Conservation (phyloP, 2,329 filamentous ascomycete genomes). For the Monilinia polystroma region DNA sequence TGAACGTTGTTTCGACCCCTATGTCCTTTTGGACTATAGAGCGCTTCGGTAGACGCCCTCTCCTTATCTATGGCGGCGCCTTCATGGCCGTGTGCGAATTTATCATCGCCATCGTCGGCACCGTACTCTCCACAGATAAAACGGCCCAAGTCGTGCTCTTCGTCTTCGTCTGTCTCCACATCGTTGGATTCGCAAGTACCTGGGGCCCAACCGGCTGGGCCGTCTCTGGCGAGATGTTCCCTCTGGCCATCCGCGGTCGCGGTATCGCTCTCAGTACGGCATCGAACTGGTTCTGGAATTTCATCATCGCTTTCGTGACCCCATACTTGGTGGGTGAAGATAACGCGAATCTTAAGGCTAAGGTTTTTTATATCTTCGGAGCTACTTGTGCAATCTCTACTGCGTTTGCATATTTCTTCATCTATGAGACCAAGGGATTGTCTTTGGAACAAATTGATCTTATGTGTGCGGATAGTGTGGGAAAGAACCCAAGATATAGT, state of each 20-base stretch:
- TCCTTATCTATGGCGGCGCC: constrained; percentile 74
- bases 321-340: constrained; percentile 63
- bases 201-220: constrained; percentile 72
- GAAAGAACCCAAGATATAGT: not conserved
- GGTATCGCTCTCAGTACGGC: constrained; percentile 83
- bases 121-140: constrained; percentile 64
- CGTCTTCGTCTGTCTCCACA: constrained; percentile 75
- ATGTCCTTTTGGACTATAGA: constrained; percentile 83
- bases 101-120: constrained; percentile 67
- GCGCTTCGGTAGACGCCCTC: constrained; percentile 72
- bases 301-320: constrained; percentile 65
- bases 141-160: constrained; percentile 28
- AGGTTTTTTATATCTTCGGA: constrained; percentile 56
- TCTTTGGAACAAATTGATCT: constrained; percentile 70
- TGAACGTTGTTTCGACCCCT: constrained; percentile 83
- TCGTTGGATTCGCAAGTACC: constrained; percentile 82
- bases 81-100: constrained; percentile 88
- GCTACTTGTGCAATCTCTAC: constrained; percentile 53
- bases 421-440: constrained; percentile 69
- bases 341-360: constrained; percentile 38
- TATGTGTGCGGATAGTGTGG: constrained; percentile 44
- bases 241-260: constrained; percentile 69
- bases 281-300: constrained; percentile 89
- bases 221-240: constrained; percentile 86
- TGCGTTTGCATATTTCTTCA: constrained; percentile 55